These are phyloP conservation scores for Gossypium rotundifolium DNA, from an alignment of 345 rosid genomes.

Conservation along the genomic window DNA sequence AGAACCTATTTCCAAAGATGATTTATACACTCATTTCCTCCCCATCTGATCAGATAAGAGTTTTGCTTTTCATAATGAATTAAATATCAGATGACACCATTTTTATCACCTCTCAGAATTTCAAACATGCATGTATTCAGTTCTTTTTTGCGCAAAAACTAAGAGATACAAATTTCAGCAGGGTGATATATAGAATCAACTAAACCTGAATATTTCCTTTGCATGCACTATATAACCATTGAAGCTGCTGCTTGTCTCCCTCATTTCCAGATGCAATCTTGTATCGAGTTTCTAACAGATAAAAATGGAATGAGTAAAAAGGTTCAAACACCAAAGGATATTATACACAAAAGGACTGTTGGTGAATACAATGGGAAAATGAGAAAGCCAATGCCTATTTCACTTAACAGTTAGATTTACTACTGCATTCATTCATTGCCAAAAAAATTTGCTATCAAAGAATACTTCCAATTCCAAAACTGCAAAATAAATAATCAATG, in stretches of 20 bases:
- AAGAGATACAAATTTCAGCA: not conserved
- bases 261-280: constrained; percentile 31
- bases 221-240: constrained; percentile 36
- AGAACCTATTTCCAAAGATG: not conserved
- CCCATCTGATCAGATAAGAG: not conserved
- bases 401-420: not conserved
- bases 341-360: not conserved
- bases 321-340: constrained; percentile 7
- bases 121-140: not conserved
- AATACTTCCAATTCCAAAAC: constrained; percentile 5
- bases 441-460: not conserved
- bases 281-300: constrained; percentile 29
- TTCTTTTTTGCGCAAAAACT: not conserved
- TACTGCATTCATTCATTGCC: not conserved
- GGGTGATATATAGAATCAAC: constrained; percentile 3
- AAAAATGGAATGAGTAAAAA: not conserved
- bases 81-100: not conserved
- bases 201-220: constrained; percentile 30
- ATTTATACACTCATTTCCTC: not conserved
- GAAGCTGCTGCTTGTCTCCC: constrained; percentile 44
- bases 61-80: not conserved
- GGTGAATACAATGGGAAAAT: constrained; percentile 1
- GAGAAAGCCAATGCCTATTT: constrained; percentile 3
- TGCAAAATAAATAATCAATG: not conserved
- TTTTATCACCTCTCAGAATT: not conserved